Evolutionary conservation across 805 yeast species (phyloP).

Genomic region (Sugiyamaella mastotermitis): DNA sequence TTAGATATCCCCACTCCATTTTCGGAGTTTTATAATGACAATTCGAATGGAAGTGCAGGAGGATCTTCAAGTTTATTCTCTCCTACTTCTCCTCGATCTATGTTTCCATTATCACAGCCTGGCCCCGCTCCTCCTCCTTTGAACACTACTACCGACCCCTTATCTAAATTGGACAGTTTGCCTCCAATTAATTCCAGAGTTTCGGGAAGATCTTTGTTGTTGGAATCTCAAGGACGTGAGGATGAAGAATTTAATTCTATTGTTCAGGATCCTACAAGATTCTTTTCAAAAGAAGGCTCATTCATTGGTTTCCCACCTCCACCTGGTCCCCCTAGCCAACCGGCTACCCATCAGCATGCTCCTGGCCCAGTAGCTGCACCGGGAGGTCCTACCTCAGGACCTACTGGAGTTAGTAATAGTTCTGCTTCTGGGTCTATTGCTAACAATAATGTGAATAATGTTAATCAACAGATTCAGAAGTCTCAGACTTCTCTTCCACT

Average conservation of each 20-base stretch:
- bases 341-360: neutral
- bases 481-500: conserved; percentile 2
- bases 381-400: neutral
- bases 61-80: conserved; percentile 15
- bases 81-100: conserved; percentile 23
- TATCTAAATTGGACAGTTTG: neutral
- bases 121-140: conserved; percentile 3
- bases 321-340: neutral
- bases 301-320: conserved; percentile 8
- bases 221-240: conserved; percentile 27
- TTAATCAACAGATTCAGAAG: conserved; percentile 4
- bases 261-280: conserved; percentile 27
- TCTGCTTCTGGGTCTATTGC: too few relatives aligned
- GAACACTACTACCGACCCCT: neutral
- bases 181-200: conserved; percentile 6
- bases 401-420: too few relatives aligned
- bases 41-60: neutral
- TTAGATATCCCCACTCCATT: conserved; percentile 15
- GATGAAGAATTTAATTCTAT: conserved; percentile 28
- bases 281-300: conserved; percentile 16
- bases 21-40: conserved; percentile 10
- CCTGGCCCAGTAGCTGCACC: neutral
- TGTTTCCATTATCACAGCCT: conserved; percentile 14
- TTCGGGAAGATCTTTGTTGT: conserved; percentile 26
- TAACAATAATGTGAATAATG: neutral